Conservation (phyloP, 78 protist genomes). For the Speleostelium caveatum region DNA sequence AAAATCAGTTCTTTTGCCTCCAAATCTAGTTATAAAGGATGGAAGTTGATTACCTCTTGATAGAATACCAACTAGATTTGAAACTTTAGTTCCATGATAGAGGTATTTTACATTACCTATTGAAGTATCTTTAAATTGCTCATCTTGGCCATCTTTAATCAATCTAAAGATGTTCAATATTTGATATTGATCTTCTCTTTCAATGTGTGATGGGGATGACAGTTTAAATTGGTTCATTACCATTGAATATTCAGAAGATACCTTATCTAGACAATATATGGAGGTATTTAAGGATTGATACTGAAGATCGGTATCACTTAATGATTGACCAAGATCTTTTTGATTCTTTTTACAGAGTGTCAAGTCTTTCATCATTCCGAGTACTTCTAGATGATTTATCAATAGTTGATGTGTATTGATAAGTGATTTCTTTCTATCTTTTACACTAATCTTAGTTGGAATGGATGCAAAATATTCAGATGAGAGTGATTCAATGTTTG, state of each 20-base stretch:
- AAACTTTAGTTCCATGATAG: constrained; percentile 42
- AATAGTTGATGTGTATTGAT: background rate
- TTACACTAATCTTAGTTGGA: background rate
- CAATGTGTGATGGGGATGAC: no score
- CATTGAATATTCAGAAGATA: constrained; percentile 1
- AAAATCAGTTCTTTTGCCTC: constrained; percentile 47
- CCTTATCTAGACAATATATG: background rate
- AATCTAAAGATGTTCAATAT: constrained; percentile 21
- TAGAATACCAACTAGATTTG: constrained; percentile 36
- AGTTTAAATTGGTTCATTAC: background rate
- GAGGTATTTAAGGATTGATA: background rate
- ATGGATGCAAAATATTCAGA: background rate
- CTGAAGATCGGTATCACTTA: constrained; percentile 1
- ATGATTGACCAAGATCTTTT: background rate
- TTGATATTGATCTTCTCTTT: background rate
- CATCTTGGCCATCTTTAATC: background rate
- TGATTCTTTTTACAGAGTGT: background rate
- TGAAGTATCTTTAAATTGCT: background rate
- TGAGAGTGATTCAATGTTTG: background rate
- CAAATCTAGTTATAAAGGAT: background rate
- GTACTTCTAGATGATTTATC: background rate
- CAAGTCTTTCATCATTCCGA: constrained; percentile 23
- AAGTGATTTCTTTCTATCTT: background rate
- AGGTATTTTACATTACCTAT: constrained; percentile 44
- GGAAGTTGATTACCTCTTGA: constrained; percentile 29